Base-by-base conservation (phyloP, 2,329 filamentous ascomycete genomes). In the Alternaria novae-zelandiae region DNA sequence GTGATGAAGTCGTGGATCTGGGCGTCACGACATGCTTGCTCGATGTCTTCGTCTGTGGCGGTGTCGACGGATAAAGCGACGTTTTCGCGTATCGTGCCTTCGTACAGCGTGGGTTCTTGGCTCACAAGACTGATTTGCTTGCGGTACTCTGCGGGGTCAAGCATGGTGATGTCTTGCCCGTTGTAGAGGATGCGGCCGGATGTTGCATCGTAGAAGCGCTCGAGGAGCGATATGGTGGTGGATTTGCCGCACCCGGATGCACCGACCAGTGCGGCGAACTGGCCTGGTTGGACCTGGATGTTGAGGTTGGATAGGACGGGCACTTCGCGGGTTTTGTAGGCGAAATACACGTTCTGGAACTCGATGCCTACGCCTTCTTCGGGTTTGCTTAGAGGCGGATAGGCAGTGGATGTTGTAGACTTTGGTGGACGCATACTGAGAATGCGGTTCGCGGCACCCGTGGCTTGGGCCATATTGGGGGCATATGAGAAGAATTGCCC, bases 331-430 rank as follows among this genome's bases (percentile, higher is more conserved):
- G 93, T 96, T 0, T 94, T 94, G 78, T 98, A 99, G 49, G 93
- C 87, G 86, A 97, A 98, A 80, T 96, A 92, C 4, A 98, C 94
- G 69, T 97, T 91, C 15, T 91, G 89, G 85, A 99, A 97, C 76
- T 98, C 94, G 66, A 99, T 87, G 11, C 73, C 63, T 8, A 74
- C 69, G 20, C 75, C 71, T 15, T 61, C 53, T 10, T 64, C 26
- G 8, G 65, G 45, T 12, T 63, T 44, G 30, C 23, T 21, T 10
- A 74, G 23, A n/a, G 67, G 43, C 3, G 65, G 36, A 54, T 71
- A 73, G 11, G 28, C 28, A 30, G 59, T 54, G 1, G 61, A 45
- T 13, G 61, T 20, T 4, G 59, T 26, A 7, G 45, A 13, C 5
- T 67, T 70, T 6, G 62, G n/a, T 13, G 73, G 66, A 9, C 79